Conservation (phyloP, 305 asterid species). For the Fraxinus dipetala region DNA sequence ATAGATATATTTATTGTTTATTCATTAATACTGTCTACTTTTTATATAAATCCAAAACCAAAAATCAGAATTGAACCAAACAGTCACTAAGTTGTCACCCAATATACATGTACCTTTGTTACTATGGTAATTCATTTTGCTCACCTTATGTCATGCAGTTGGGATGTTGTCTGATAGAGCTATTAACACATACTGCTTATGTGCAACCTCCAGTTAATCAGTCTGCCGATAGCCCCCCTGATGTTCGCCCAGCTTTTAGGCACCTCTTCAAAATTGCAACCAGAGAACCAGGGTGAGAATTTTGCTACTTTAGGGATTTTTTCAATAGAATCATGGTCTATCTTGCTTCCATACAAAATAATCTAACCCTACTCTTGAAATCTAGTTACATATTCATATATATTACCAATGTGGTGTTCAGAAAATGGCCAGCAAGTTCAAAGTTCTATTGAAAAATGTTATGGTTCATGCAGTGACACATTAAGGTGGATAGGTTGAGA, state of each 20-base stretch:
- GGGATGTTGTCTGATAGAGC: conserved; percentile 83
- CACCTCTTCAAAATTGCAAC: conserved; percentile 62
- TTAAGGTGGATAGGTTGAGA: background rate
- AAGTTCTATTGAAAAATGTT: conserved; percentile 1
- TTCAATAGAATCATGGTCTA: conserved; percentile 17
- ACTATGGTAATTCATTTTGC: conserved; percentile 20
- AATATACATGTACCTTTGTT: conserved; percentile 12
- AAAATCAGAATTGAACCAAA: background rate
- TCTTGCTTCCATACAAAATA: background rate
- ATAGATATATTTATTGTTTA: background rate
- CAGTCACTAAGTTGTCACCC: background rate
- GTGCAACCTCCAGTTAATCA: conserved; percentile 73
- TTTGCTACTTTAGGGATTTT: background rate
- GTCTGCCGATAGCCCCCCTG: conserved; percentile 79
- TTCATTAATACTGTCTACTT: background rate
- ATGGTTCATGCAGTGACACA: background rate
- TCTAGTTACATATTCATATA: background rate
- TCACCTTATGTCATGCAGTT: conserved; percentile 53
- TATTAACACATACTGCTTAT: conserved; percentile 80
- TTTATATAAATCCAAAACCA: background rate
- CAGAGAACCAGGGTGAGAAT: conserved; percentile 63
- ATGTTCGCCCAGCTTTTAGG: conserved; percentile 90
- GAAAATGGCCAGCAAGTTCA: background rate
- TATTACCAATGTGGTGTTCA: background rate
- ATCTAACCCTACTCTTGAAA: background rate